Evolutionary conservation across 441 rosid species (phyloP), one percentile per base, ranked within the genome.

Genomic region (Gossypium schwendimanii): DNA sequence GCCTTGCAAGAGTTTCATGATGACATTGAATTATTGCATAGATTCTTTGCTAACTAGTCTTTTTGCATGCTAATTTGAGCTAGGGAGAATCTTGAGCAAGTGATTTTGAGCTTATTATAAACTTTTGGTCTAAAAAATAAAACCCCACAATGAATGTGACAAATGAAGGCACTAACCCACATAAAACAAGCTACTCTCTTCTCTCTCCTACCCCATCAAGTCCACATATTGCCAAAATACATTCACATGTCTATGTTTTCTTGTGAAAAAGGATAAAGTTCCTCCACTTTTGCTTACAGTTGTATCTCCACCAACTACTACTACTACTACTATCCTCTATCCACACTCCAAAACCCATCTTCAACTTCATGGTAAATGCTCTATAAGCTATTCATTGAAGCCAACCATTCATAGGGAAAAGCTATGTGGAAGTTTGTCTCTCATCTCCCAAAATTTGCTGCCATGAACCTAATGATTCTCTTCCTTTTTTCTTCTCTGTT

Each of bases 161-260:
- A 76, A 74, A 73, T 60, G 23, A 23, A 69, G 49, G 54, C 69
- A 67, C 59, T 54, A 14, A 71, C 49, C 41, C 57, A 24, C 39
- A 54, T 63, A 64, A 61, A 71, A 71, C 55, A 49, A 62, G 17
- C 54, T 21, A 4, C 23, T 44, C 72, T 36, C 63, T 26, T 76
- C 76, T 78, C 71, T 70, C 47, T 71, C 74, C 79, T 70, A 65
- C 75, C 63, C 75, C 75, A 69, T 74, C 53, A 76, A 36, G 26
- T 77, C 77, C 77, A 76, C 44, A 82, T 36, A 79, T 70, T 54
- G 87, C 88, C 95, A 87, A 87, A 81, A 55, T 59, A 88, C 79
- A 79, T 80, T 90, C 95, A 90, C 95, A 85, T 87, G 95, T 75
- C 81, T 80, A 74, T 85, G 88, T 83, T 78, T 80, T 73, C 79